These are phyloP conservation scores for Candida sanyaensis DNA, from an alignment of 1,139 yeast genomes.

Conservation along the genomic window DNA sequence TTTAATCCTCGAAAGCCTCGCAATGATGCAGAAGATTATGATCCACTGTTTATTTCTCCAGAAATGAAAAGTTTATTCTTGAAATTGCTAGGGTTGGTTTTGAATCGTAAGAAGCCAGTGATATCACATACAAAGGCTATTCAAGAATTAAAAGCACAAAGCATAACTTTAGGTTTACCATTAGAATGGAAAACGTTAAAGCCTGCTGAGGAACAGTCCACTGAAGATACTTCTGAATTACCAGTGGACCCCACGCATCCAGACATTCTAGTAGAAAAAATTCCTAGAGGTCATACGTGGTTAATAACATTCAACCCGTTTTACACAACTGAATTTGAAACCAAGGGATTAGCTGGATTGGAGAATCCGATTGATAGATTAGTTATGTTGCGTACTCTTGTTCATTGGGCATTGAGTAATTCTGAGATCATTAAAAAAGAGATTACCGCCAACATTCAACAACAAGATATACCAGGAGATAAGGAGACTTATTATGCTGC, in stretches of 20 bases:
- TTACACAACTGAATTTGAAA: constrained; percentile 39
- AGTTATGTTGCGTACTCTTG: constrained; percentile 44
- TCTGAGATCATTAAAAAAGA: constrained; percentile 45
- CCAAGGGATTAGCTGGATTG: constrained; percentile 46
- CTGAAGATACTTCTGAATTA: constrained; percentile 19
- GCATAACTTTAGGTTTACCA: constrained; percentile 41
- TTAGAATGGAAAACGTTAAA: constrained; percentile 40
- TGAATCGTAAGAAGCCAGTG: constrained; percentile 43
- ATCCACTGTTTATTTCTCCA: constrained; percentile 24
- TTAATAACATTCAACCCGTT: constrained; percentile 31
- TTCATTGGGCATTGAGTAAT: constrained; percentile 50
- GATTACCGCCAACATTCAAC: constrained; percentile 29
- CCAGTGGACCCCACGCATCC: constrained; percentile 39
- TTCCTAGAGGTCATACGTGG: constrained; percentile 10
- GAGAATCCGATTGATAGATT: constrained; percentile 46
- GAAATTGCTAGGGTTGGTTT: constrained; percentile 35
- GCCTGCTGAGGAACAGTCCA: constrained; percentile 20
- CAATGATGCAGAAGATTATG: constrained; percentile 15
- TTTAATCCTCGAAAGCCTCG: constrained; percentile 4
- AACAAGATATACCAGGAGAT: constrained; percentile 47
- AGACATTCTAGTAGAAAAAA: constrained; percentile 34
- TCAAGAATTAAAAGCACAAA: constrained; percentile 40
- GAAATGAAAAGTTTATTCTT: constrained; percentile 38
- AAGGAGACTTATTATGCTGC: constrained; percentile 47
- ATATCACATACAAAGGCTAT: constrained; percentile 35